These are phyloP conservation scores for Annulohypoxylon maeteangense DNA, from an alignment of 495 filamentous ascomycete genomes.

Conservation along the genomic window DNA sequence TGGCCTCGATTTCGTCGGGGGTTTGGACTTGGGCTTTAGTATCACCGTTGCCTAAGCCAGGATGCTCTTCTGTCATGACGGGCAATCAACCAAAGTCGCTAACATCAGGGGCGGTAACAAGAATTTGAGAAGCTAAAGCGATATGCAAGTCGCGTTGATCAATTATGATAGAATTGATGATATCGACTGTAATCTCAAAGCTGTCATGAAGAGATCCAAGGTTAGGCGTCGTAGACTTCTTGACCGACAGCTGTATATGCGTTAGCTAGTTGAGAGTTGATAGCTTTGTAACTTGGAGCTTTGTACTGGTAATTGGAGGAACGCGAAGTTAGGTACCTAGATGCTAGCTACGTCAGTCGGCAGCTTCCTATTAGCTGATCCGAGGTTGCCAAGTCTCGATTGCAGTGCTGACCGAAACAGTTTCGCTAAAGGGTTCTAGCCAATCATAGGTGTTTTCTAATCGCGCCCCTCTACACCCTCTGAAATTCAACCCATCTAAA, in stretches of 20 bases:
- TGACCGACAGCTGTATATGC: not conserved
- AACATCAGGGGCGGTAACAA: conserved; percentile 25
- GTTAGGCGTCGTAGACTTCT: not conserved
- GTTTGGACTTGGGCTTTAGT: conserved; percentile 33
- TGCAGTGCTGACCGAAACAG: not conserved
- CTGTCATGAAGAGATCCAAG: not conserved
- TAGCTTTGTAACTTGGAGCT: conserved; percentile 12
- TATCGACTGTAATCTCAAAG: conserved; percentile 5
- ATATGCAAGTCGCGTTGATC: not conserved
- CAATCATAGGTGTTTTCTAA: not conserved
- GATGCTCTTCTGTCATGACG: conserved; percentile 59
- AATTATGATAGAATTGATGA: not conserved
- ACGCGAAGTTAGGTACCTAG: conserved; percentile 14
- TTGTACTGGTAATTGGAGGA: conserved; percentile 9
- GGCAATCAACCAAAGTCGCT: conserved; percentile 23
- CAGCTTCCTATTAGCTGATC: conserved; percentile 24
- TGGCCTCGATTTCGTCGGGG: conserved; percentile 8
- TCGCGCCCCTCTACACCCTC: not conserved
- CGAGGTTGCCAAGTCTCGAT: conserved; percentile 14
- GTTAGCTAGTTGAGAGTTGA: conserved; percentile 10
- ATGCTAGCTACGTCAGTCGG: conserved; percentile 34
- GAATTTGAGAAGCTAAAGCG: not conserved
- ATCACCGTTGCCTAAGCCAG: conserved; percentile 50
- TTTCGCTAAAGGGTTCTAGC: not conserved
- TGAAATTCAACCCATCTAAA: not conserved